phyloP scores from a whole-genome alignment of 2,329 filamentous ascomycete species.

The Coniochaeta sp. region DNA sequence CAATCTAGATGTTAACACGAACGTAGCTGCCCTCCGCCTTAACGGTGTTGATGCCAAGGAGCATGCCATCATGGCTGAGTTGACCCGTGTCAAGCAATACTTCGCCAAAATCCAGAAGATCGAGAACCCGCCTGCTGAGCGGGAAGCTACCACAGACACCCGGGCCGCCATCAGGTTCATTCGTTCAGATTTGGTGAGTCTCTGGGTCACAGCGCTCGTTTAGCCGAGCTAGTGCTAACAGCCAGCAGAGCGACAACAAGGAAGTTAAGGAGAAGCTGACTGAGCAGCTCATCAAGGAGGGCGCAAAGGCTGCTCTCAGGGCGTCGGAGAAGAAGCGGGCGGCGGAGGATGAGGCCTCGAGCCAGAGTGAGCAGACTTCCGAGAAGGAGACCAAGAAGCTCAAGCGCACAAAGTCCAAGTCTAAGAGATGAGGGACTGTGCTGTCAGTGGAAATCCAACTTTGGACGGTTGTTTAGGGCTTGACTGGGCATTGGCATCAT shows the following conservation, averaged over 20 bases:
- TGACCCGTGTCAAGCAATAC: constrained; percentile 82
- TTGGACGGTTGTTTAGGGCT: neutral
- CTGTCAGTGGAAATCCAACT: constrained; percentile 26
- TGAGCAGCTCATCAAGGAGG: constrained; percentile 50
- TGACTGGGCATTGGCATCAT: neutral
- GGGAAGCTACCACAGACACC: constrained; percentile 56
- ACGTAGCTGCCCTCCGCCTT: constrained; percentile 64
- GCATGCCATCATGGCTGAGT: constrained; percentile 78
- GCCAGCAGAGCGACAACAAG: constrained; percentile 40
- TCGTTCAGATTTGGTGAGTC: constrained; percentile 65
- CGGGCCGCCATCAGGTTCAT: constrained; percentile 76
- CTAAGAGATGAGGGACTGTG: constrained; percentile 12
- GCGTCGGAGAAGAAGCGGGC: constrained; percentile 25
- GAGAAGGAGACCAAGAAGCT: constrained; percentile 3
- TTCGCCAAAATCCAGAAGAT: constrained; percentile 82
- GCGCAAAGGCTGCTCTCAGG: constrained; percentile 37
- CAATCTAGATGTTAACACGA: neutral
- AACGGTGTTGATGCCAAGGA: constrained; percentile 67
- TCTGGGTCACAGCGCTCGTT: neutral
- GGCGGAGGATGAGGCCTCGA: constrained; percentile 12
- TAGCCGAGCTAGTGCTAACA: constrained; percentile 3
- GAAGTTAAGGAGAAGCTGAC: constrained; percentile 43
- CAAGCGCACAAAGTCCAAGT: constrained; percentile 15
- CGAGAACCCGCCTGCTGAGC: constrained; percentile 55
- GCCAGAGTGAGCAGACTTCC: constrained; percentile 3